A percentile compares a stretch with the other conserved stretches of the same genome.
phyloP scores from a whole-genome alignment of 331 rosid genomes.

The Spiraea crenata region DNA sequence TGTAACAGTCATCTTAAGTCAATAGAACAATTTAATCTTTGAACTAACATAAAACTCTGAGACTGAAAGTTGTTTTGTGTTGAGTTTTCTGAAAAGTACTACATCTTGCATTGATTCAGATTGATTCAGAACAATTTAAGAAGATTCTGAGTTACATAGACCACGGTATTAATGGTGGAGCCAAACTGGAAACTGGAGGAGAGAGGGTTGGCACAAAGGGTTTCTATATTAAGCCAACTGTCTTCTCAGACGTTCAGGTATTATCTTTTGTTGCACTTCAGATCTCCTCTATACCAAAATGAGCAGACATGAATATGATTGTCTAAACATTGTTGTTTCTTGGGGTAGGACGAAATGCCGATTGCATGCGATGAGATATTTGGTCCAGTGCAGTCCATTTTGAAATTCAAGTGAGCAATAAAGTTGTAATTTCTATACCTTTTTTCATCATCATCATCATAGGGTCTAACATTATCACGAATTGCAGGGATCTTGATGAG shows the following conservation, averaged over 20 bases:
- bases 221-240: slow-evolving; percentile 77
- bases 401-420: slow-evolving; percentile 64
- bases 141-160: slow-evolving; percentile 68
- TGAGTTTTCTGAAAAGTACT: too few species aligned
- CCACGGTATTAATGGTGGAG: slow-evolving; percentile 69
- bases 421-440: background rate
- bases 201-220: slow-evolving; percentile 68
- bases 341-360: slow-evolving; percentile 59
- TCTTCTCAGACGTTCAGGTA: slow-evolving; percentile 81
- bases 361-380: slow-evolving; percentile 89
- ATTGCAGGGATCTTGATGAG: slow-evolving; percentile 61
- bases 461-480: slow-evolving; percentile 15
- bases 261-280: background rate
- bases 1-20: background rate
- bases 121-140: slow-evolving; percentile 69
- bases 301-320: slow-evolving; percentile 6
- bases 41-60: background rate
- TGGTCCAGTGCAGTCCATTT: slow-evolving; percentile 87
- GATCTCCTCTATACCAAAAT: slow-evolving; percentile 8
- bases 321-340: slow-evolving; percentile 2
- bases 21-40: background rate
- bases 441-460: background rate
- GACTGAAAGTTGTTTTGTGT: background rate
- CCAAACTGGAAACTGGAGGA: slow-evolving; percentile 84
- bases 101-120: slow-evolving; percentile 21